These are phyloP conservation scores for Phytophthora aleatoria DNA, from an alignment of 352 stramenopile species.

Conservation along the genomic window DNA sequence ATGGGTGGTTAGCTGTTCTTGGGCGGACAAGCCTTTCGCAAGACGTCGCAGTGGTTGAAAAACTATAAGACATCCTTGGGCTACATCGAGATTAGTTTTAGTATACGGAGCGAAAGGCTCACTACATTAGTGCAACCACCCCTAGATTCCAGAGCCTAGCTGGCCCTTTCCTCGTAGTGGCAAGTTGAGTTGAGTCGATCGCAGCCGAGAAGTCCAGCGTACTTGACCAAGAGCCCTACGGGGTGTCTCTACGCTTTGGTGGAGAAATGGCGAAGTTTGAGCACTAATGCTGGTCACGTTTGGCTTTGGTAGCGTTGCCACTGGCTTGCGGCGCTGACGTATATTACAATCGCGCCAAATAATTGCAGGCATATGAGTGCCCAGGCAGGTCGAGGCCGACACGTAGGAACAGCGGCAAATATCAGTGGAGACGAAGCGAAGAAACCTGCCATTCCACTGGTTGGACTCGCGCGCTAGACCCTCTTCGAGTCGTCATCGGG, in stretches of 20 bases:
- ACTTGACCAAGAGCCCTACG: slow-evolving; percentile 28
- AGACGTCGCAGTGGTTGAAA: no score
- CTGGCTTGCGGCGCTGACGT: slow-evolving; percentile 21
- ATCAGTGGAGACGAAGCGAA: slow-evolving; percentile 29
- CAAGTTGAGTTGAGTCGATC: slow-evolving; percentile 30
- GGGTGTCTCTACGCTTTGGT: slow-evolving; percentile 18
- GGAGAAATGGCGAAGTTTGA: slow-evolving; percentile 20
- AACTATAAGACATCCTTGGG: no score
- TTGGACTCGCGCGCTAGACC: slow-evolving; percentile 1
- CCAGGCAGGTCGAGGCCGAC: neutral
- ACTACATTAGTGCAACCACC: slow-evolving; percentile 12
- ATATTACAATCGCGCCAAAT: slow-evolving; percentile 14
- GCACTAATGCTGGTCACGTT: slow-evolving; percentile 32
- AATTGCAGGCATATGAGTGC: slow-evolving; percentile 15
- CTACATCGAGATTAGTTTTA: no score
- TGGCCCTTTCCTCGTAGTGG: slow-evolving; percentile 25
- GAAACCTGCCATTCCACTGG: slow-evolving; percentile 30
- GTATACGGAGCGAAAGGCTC: slow-evolving; percentile 18
- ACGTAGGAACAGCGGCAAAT: slow-evolving; percentile 15
- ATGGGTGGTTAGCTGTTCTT: no score
- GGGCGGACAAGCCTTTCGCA: no score
- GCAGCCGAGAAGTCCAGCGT: slow-evolving; percentile 32
- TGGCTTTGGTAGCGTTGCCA: slow-evolving; percentile 14
- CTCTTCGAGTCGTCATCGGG: neutral
- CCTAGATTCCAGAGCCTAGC: slow-evolving; percentile 6